Conservation (phyloP, 176 grass and related monocot species). For the Eragrostis nindensis region DNA sequence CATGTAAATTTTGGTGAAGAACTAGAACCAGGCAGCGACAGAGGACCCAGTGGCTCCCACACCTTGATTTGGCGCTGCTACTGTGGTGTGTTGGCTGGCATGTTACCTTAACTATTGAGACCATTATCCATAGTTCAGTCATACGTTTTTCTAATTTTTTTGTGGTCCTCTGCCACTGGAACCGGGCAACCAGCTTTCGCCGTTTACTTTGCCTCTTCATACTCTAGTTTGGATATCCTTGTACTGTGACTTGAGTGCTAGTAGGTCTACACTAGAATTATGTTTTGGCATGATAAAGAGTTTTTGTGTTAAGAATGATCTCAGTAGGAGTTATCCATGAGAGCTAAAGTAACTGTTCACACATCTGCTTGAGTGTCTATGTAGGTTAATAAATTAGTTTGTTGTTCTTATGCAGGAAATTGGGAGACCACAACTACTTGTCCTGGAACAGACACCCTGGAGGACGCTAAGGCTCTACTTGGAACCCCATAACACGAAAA, state of each 20-base stretch:
- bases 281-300: not conserved
- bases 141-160: too few species aligned
- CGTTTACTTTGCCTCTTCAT: constrained; percentile 25
- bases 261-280: not conserved
- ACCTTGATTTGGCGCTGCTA: too few species aligned
- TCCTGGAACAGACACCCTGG: constrained; percentile 80
- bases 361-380: not conserved
- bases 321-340: not conserved
- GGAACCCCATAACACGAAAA: not conserved
- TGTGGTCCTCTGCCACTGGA: not conserved
- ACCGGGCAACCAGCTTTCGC: not conserved
- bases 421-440: constrained; percentile 81
- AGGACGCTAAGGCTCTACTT: constrained; percentile 40
- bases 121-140: too few species aligned
- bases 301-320: constrained; percentile 6
- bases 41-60: too few species aligned
- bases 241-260: not conserved
- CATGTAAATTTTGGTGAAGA: constrained; percentile 15
- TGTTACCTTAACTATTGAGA: too few species aligned
- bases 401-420: constrained; percentile 60
- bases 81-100: too few species aligned
- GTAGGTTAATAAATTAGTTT: constrained; percentile 6
- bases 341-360: not conserved
- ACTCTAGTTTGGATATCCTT: constrained; percentile 4
- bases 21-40: not conserved